Evolutionary conservation across 495 filamentous ascomycete species (phyloP).

Genomic region (Xylaria nigripes): DNA sequence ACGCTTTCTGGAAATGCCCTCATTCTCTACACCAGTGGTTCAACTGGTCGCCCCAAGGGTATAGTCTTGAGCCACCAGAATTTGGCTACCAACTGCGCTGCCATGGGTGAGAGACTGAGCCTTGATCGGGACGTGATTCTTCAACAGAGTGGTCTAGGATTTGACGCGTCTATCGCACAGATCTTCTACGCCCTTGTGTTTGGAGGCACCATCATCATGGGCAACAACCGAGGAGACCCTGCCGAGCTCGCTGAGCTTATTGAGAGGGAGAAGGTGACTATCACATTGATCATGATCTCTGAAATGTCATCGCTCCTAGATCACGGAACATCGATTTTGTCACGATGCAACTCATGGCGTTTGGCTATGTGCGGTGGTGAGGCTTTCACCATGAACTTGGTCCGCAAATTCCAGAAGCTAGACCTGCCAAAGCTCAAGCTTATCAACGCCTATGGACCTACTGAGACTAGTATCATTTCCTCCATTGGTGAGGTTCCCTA

Average conservation of each 20-base stretch:
- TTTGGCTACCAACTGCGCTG: slow-evolving; percentile 13
- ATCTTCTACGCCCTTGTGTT: slow-evolving; percentile 13
- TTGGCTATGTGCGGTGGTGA: slow-evolving; percentile 18
- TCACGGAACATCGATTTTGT: slow-evolving; percentile 1
- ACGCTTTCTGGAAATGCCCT: too few relatives aligned
- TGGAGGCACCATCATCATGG: slow-evolving; percentile 20
- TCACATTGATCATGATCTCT: slow-evolving; percentile 13
- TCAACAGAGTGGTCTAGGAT: slow-evolving; percentile 21
- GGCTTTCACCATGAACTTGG: not conserved
- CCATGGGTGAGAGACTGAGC: not conserved
- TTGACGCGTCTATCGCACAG: slow-evolving; percentile 22
- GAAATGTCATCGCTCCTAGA: slow-evolving; percentile 14
- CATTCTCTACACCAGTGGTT: slow-evolving; percentile 42
- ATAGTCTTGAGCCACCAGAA: slow-evolving; percentile 23
- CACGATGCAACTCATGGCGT: slow-evolving; percentile 10
- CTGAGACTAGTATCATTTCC: slow-evolving; percentile 3
- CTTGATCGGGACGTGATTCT: slow-evolving; percentile 15
- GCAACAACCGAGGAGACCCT: slow-evolving; percentile 15
- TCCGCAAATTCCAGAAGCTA: slow-evolving; percentile 1
- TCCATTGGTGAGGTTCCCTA: not conserved
- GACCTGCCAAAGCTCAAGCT: not conserved
- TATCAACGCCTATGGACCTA: slow-evolving; percentile 16
- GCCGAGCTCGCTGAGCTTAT: slow-evolving; percentile 15
- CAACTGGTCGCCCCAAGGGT: slow-evolving; percentile 39
- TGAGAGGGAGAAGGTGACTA: slow-evolving; percentile 11